Conservation (phyloP, 805 yeast genomes). For the Debaryomyces castellii region DNA sequence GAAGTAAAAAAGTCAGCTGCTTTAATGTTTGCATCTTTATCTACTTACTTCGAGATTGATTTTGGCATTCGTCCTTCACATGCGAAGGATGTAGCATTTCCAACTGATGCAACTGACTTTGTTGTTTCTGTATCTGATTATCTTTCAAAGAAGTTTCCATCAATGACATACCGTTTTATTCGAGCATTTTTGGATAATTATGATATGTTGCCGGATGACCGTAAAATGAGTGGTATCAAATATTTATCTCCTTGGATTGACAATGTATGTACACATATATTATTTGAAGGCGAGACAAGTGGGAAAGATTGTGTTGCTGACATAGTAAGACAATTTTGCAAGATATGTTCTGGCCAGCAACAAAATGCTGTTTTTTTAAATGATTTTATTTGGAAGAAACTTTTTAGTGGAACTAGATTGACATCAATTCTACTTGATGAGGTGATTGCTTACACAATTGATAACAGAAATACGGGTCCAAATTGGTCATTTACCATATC, state of each 20-base stretch:
- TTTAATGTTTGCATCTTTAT: slow-evolving; percentile 58
- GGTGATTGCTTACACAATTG: slow-evolving; percentile 69
- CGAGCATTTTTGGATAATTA: slow-evolving; percentile 46
- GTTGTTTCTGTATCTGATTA: slow-evolving; percentile 54
- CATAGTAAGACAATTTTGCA: slow-evolving; percentile 61
- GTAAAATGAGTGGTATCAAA: slow-evolving; percentile 42
- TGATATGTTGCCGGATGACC: slow-evolving; percentile 34
- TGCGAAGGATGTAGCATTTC: slow-evolving; percentile 63
- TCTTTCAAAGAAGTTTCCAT: slow-evolving; percentile 58
- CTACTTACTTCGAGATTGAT: slow-evolving; percentile 57
- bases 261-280: slow-evolving; percentile 61
- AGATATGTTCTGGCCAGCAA: slow-evolving; percentile 51
- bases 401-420: slow-evolving; percentile 61
- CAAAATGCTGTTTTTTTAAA: slow-evolving; percentile 53
- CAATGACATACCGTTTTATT: slow-evolving; percentile 60
- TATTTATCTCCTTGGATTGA: slow-evolving; percentile 75
- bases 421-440: slow-evolving; percentile 66
- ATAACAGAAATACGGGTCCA: slow-evolving; percentile 72
- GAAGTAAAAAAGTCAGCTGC: slow-evolving; percentile 65
- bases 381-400: slow-evolving; percentile 63
- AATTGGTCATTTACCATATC: slow-evolving; percentile 65
- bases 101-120: slow-evolving; percentile 63
- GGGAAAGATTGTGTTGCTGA: slow-evolving; percentile 64
- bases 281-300: slow-evolving; percentile 48
- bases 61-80: slow-evolving; percentile 56